These are phyloP conservation scores for Yamadazyma atmosphaerica DNA, from an alignment of 1,139 yeast species.

Conservation along the genomic window DNA sequence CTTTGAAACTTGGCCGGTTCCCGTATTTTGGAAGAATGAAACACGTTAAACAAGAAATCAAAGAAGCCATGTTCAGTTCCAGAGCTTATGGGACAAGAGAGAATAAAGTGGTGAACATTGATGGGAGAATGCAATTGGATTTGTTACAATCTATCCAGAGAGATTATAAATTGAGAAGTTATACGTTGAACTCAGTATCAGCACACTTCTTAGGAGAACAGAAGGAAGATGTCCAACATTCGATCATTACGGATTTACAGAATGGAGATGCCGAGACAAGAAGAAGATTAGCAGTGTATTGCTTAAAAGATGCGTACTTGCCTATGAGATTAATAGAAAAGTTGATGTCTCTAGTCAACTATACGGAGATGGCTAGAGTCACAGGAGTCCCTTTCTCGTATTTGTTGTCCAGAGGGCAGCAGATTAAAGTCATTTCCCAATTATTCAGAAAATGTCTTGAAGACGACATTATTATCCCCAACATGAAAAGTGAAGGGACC, in stretches of 20 bases:
- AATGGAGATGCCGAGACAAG: constrained; percentile 92
- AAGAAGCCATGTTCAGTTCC: constrained; percentile 84
- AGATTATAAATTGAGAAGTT: constrained; percentile 91
- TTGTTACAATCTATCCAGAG: constrained; percentile 89
- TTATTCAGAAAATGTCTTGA: constrained; percentile 87
- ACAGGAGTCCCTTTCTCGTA: constrained; percentile 98
- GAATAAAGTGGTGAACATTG: constrained; percentile 86
- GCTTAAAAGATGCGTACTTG: constrained; percentile 92
- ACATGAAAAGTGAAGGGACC: constrained; percentile 77
- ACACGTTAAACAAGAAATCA: constrained; percentile 69
- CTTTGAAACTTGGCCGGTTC: constrained; percentile 65
- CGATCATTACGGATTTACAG: constrained; percentile 91
- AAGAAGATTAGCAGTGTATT: constrained; percentile 92
- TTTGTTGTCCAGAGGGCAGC: constrained; percentile 89
- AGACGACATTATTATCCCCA: constrained; percentile 86
- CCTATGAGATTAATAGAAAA: constrained; percentile 88
- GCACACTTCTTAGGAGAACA: constrained; percentile 94
- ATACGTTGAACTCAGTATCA: constrained; percentile 92
- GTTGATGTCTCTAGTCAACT: constrained; percentile 93
- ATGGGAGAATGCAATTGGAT: constrained; percentile 95
- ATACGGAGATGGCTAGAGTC: constrained; percentile 99
- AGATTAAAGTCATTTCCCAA: constrained; percentile 95
- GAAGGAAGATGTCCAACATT: constrained; percentile 97
- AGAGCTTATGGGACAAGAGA: constrained; percentile 97
- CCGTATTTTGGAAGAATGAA: constrained; percentile 84